These are phyloP conservation scores for Lippia alba DNA, from an alignment of 305 asterid species.

Conservation along the genomic window DNA sequence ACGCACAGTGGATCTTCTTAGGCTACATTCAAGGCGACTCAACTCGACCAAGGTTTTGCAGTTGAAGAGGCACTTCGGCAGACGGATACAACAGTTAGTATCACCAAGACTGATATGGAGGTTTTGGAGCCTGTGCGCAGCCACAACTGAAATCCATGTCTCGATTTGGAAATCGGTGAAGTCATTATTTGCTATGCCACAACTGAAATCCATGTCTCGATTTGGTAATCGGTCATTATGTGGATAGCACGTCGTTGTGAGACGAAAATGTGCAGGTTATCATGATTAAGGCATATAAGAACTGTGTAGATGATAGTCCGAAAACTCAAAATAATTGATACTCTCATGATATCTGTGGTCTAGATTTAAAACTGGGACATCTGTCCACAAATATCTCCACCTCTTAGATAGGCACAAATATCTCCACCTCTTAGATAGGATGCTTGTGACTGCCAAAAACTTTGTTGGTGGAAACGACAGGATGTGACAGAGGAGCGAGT, in stretches of 20 bases:
- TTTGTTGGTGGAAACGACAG: too few species aligned
- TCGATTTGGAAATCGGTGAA: background rate
- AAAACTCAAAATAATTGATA: background rate
- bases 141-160: constrained; percentile 10
- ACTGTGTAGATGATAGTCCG: constrained; percentile 16
- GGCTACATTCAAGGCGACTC: background rate
- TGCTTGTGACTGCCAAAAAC: constrained; percentile 9
- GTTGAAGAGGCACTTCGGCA: constrained; percentile 18
- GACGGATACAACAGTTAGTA: background rate
- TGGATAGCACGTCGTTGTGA: background rate
- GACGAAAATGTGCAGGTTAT: background rate
- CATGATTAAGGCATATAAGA: background rate
- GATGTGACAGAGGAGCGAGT: too few species aligned
- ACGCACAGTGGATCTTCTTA: background rate
- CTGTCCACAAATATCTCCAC: constrained; percentile 26
- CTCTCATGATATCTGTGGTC: background rate
- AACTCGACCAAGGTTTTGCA: constrained; percentile 6
- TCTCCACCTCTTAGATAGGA: constrained; percentile 27
- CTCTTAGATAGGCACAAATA: constrained; percentile 14
- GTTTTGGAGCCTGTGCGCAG: background rate
- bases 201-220: too few species aligned
- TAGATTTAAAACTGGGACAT: constrained; percentile 12
- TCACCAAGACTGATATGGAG: background rate
- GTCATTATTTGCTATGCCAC: too few species aligned
- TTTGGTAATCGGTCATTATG: background rate